phyloP scores from a whole-genome alignment of 2,329 filamentous ascomycete genomes.

The Stachybotrys echinatus region DNA sequence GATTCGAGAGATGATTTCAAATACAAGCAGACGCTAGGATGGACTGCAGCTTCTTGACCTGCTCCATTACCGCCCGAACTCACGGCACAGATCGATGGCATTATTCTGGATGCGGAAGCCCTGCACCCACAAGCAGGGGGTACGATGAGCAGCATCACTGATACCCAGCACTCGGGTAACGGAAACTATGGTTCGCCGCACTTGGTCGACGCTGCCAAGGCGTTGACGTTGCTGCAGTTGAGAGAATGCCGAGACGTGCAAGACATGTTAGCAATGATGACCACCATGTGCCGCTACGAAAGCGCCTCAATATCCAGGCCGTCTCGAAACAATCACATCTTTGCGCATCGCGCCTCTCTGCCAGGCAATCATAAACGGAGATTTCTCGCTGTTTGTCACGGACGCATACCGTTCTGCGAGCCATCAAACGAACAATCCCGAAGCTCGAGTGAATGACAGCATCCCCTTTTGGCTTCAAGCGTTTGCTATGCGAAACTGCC shows the following conservation, averaged over 20 bases:
- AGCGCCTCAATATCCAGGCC: not conserved
- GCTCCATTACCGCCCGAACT: not conserved
- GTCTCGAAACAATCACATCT: not conserved
- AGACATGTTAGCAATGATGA: constrained; percentile 2
- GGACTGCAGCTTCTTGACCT: not conserved
- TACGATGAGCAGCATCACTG: not conserved
- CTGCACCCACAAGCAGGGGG: not conserved
- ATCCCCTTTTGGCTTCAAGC: not conserved
- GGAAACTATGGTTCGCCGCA: not conserved
- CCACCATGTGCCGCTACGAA: constrained; percentile 4
- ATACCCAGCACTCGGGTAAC: not conserved
- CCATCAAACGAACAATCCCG: not conserved
- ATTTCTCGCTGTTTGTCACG: constrained; percentile 2
- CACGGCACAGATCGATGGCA: not conserved
- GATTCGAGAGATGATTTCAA: not conserved
- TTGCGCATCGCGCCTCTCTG: constrained; percentile 1
- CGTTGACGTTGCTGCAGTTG: not conserved
- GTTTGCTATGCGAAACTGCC: not conserved
- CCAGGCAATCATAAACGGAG: constrained; percentile 1
- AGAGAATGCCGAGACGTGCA: not conserved
- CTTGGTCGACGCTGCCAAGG: not conserved
- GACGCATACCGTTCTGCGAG: not conserved
- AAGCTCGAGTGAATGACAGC: not conserved
- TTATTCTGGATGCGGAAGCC: not conserved
- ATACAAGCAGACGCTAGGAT: too few relatives aligned